These are phyloP conservation scores for Rubus idaeus DNA, from an alignment of 306 rosid genomes.

Conservation along the genomic window DNA sequence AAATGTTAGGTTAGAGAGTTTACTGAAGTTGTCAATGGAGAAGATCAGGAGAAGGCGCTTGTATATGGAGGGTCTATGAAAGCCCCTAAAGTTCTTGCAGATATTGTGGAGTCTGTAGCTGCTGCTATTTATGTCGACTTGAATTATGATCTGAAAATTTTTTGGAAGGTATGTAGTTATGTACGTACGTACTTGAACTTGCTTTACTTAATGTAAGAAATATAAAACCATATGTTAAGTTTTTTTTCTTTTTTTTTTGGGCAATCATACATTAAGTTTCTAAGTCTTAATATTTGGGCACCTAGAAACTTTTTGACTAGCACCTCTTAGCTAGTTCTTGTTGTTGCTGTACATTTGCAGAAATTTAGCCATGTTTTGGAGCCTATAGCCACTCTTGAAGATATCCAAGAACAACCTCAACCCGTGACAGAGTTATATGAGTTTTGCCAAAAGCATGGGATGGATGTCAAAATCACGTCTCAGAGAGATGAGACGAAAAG, in stretches of 20 bases:
- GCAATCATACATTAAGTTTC: no score
- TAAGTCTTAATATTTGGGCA: no score
- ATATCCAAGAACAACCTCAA: slow-evolving; percentile 53
- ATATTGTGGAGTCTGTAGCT: slow-evolving; percentile 70
- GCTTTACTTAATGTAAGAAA: not conserved
- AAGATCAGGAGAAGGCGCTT: slow-evolving; percentile 22
- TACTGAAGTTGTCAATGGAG: slow-evolving; percentile 37
- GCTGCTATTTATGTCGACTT: slow-evolving; percentile 67
- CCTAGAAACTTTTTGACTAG: no score
- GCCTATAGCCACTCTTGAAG: slow-evolving; percentile 56
- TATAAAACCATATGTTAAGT: no score
- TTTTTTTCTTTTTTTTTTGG: no score
- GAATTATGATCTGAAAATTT: slow-evolving; percentile 41
- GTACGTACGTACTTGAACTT: slow-evolving; percentile 10
- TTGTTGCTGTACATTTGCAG: slow-evolving; percentile 31
- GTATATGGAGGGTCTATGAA: slow-evolving; percentile 58
- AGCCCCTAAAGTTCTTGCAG: slow-evolving; percentile 88
- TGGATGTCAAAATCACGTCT: slow-evolving; percentile 37
- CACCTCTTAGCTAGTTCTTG: not conserved
- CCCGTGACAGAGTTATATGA: slow-evolving; percentile 60
- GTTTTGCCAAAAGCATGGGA: slow-evolving; percentile 68
- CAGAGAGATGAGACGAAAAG: slow-evolving; percentile 36
- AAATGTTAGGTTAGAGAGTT: slow-evolving; percentile 49
- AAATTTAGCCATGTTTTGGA: slow-evolving; percentile 55
- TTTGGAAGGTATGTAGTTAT: slow-evolving; percentile 58